phyloP scores from a whole-genome alignment of 2,329 filamentous ascomycete genomes.

The Sarocladiaceae sp. region DNA sequence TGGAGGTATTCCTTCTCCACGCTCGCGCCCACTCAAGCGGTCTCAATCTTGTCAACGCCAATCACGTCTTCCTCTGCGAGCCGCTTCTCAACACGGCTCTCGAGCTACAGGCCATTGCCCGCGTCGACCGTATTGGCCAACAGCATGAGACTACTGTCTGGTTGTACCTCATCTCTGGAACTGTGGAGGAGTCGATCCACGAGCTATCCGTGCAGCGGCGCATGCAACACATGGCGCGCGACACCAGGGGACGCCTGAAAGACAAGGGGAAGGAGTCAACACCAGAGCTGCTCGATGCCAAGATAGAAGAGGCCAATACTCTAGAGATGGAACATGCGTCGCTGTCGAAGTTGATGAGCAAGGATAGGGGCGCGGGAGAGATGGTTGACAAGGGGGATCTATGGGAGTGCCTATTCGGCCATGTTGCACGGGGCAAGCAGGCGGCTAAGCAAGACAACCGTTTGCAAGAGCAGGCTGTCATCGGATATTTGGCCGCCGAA shows the following conservation, averaged over 20 bases:
- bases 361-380: conserved; percentile 68
- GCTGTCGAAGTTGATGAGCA: conserved; percentile 63
- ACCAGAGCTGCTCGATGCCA: conserved; percentile 48
- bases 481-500: conserved; percentile 38
- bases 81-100: conserved; percentile 89
- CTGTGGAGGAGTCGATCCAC: conserved; percentile 89
- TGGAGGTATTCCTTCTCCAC: conserved; percentile 84
- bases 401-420: conserved; percentile 83
- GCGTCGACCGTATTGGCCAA: conserved; percentile 92
- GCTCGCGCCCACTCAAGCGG: conserved; percentile 84
- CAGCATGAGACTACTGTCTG: conserved; percentile 83
- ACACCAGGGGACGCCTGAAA: conserved; percentile 13
- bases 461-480: conserved; percentile 27
- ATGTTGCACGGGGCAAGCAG: conserved; percentile 26
- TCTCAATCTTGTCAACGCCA: conserved; percentile 86
- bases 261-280: conserved; percentile 32
- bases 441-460: conserved; percentile 18
- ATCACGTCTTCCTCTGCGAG: conserved; percentile 90
- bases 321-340: conserved; percentile 71
- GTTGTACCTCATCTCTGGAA: conserved; percentile 87
- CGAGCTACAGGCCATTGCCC: conserved; percentile 89
- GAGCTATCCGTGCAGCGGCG: conserved; percentile 75
- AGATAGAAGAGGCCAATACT: conserved; percentile 77
- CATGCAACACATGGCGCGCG: conserved; percentile 64
- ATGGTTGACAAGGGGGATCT: conserved; percentile 71